phyloP scores from a whole-genome alignment of 78 protist species.

The Dictyostelium brefeldianum region DNA sequence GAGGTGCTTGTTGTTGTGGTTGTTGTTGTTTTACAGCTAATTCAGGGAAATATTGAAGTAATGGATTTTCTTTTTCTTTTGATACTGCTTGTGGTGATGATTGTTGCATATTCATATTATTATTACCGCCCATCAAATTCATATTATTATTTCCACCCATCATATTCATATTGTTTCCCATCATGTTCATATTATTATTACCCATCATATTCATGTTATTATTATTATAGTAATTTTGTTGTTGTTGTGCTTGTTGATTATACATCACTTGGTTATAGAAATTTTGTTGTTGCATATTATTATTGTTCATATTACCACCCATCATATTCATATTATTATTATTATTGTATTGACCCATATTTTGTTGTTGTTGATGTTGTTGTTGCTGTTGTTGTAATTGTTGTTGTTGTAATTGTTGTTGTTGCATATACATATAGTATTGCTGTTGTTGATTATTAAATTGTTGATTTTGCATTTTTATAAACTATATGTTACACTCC shows the following conservation, averaged over 20 bases:
- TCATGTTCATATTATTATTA: not conserved
- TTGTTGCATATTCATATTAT: not conserved
- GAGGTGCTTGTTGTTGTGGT: not conserved
- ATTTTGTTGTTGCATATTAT: not conserved
- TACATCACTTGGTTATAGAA: conserved; percentile 6
- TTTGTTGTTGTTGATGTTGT: conserved; percentile 42
- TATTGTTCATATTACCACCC: not conserved
- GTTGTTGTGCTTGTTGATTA: conserved; percentile 15
- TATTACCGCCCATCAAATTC: not conserved
- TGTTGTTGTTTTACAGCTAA: conserved; percentile 29
- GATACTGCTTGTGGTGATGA: not conserved
- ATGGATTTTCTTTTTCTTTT: conserved; percentile 41
- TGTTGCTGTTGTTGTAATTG: conserved; percentile 40
- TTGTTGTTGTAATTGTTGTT: conserved; percentile 34
- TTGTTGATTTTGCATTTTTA: conserved; percentile 15
- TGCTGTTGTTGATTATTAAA: conserved; percentile 19
- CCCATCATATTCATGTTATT: not conserved
- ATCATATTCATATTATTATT: not conserved
- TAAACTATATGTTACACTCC: not conserved
- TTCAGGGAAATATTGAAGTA: conserved; percentile 63
- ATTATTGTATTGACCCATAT: conserved; percentile 3
- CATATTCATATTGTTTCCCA: not conserved
- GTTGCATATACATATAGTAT: conserved; percentile 7
- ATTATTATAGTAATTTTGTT: not conserved
- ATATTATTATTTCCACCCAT: not conserved